Evolutionary conservation across 2,329 filamentous ascomycete genomes (phyloP).

Genomic region (Dactylella cylindrospora): DNA sequence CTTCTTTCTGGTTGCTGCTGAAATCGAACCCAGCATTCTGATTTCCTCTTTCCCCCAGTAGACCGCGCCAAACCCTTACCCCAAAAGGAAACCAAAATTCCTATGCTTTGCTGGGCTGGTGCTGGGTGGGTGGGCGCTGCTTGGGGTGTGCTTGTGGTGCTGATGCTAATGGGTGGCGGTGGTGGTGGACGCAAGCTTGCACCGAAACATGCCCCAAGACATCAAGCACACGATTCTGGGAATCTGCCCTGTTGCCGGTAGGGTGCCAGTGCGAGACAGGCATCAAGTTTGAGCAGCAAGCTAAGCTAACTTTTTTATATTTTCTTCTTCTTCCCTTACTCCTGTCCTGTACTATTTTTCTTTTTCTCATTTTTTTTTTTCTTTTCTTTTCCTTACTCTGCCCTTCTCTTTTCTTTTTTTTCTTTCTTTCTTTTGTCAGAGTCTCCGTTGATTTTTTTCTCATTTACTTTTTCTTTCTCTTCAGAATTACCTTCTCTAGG

Average conservation of each 20-base stretch:
- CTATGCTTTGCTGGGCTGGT: no score
- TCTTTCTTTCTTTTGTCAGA: slow-evolving; percentile 14
- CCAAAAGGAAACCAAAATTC: no score
- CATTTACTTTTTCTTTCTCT: slow-evolving; percentile 10
- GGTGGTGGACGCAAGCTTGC: slow-evolving; percentile 26
- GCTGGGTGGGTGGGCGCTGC: no score
- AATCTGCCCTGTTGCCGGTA: slow-evolving; percentile 34
- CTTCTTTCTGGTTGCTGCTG: no score
- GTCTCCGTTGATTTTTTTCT: slow-evolving; percentile 1
- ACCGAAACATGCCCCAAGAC: slow-evolving; percentile 43
- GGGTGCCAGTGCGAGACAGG: slow-evolving; percentile 41
- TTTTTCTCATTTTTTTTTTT: slow-evolving; percentile 35
- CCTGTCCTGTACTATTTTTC: slow-evolving; percentile 14
- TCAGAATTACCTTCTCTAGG: slow-evolving; percentile 31
- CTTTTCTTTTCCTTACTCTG: slow-evolving; percentile 35
- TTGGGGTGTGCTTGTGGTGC: no score
- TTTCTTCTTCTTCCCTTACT: slow-evolving; percentile 45
- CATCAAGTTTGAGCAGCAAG: slow-evolving; percentile 40
- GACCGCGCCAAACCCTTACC: no score
- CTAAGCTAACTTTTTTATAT: slow-evolving; percentile 48
- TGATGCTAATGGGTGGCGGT: no score
- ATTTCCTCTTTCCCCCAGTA: no score
- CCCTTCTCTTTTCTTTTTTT: slow-evolving; percentile 1
- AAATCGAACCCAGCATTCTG: no score
- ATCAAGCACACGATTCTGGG: no score